A percentile compares a stretch with the other conserved stretches of the same genome.
Evolutionary conservation across 2,329 filamentous ascomycete species (phyloP).

Genomic region (Cordyceps sp.): DNA sequence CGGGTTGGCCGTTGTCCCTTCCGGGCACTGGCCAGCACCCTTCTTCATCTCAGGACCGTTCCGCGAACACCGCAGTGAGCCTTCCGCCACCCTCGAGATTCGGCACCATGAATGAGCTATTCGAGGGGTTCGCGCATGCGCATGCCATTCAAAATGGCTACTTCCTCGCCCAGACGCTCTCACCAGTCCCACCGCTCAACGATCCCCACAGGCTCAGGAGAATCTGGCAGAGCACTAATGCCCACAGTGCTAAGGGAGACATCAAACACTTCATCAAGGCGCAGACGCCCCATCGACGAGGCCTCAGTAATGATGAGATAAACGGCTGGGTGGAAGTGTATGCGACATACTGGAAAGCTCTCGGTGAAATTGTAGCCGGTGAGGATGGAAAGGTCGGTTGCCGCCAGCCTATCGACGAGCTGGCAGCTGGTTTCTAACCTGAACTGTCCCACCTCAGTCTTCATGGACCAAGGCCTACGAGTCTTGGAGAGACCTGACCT

Average conservation of each 20-base stretch:
- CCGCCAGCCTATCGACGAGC: neutral
- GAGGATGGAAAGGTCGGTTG: conserved; percentile 19
- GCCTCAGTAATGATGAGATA: conserved; percentile 48
- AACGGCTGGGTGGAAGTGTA: conserved; percentile 82
- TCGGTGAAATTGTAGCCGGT: conserved; percentile 52
- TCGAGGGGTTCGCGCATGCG: conserved; percentile 57
- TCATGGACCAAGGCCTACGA: conserved; percentile 76
- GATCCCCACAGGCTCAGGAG: conserved; percentile 49
- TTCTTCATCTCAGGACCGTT: too few species aligned
- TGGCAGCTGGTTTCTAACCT: too few species aligned
- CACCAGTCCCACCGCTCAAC: conserved; percentile 46
- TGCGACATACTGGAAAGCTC: conserved; percentile 65
- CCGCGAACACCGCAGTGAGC: too few species aligned
- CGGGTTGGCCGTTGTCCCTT: too few species aligned
- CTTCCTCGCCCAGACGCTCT: conserved; percentile 56
- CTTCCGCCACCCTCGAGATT: too few species aligned
- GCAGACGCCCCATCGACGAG: conserved; percentile 33
- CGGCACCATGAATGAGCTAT: conserved; percentile 51
- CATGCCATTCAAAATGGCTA: conserved; percentile 51
- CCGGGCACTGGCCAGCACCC: too few species aligned
- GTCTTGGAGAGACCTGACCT: conserved; percentile 73
- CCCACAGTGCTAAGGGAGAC: conserved; percentile 47
- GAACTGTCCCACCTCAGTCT: too few species aligned
- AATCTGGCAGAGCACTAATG: conserved; percentile 57
- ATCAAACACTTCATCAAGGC: conserved; percentile 57